A percentile compares a stretch with the other conserved stretches of the same genome.
Evolutionary conservation across 2,329 filamentous ascomycete species (phyloP).

Genomic region (Exophiala alcalophila): DNA sequence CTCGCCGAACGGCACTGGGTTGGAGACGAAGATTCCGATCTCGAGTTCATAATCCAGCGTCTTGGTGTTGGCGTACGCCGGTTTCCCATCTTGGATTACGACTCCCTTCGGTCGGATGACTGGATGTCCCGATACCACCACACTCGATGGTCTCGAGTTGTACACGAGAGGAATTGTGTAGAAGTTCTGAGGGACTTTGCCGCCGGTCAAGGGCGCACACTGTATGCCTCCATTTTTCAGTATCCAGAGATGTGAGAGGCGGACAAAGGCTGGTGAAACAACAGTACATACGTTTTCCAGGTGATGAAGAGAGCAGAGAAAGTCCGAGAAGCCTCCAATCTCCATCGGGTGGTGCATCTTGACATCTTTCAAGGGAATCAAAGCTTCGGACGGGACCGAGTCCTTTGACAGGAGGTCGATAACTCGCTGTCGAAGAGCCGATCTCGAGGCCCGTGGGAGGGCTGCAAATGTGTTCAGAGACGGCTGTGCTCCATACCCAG

Average conservation of each 20-base stretch:
- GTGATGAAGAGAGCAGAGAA: conserved; percentile 55
- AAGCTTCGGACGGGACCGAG: conserved; percentile 11
- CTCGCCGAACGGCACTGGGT: conserved; percentile 40
- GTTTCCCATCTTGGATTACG: conserved; percentile 1
- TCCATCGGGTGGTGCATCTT: conserved; percentile 55
- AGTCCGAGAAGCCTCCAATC: conserved; percentile 58
- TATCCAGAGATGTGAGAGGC: not conserved
- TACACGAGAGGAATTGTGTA: conserved; percentile 54
- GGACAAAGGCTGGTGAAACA: not conserved
- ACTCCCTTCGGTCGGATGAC: conserved; percentile 14
- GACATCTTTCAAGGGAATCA: conserved; percentile 40
- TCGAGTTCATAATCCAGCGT: conserved; percentile 56
- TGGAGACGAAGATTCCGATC: conserved; percentile 46
- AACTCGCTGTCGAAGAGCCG: conserved; percentile 10
- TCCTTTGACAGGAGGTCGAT: conserved; percentile 8
- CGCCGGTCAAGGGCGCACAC: conserved; percentile 33
- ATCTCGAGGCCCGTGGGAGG: conserved; percentile 35
- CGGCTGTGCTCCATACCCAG: conserved; percentile 26
- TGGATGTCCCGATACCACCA: conserved; percentile 14
- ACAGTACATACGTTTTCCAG: conserved; percentile 32
- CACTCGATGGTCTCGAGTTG: conserved; percentile 43
- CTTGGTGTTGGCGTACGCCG: conserved; percentile 57
- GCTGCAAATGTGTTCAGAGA: conserved; percentile 53
- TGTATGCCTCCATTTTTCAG: too few species aligned
- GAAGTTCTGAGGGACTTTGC: conserved; percentile 46